Evolutionary conservation across 73 alveolate species (phyloP), one percentile per base, ranked within the genome.

Genomic region (Blepharisma stoltei): DNA sequence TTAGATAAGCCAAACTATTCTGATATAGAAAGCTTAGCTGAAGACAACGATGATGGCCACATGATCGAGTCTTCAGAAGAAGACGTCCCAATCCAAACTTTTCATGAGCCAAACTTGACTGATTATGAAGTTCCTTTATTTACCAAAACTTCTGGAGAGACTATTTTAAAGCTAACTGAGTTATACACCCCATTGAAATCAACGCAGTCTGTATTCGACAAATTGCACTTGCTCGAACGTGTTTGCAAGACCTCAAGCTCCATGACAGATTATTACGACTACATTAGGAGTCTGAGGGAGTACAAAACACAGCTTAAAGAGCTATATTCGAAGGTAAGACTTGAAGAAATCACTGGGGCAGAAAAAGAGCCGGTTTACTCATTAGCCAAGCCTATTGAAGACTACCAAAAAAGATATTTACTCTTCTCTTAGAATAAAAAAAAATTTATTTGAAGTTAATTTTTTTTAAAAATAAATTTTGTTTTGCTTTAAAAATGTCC

Each of bases 181-280:
- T 60, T 60, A 38, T 60, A 60, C 45, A 18, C 23, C 14, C 73
- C 73, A 18, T n/a, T 60, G 14, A 14, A 8, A 14, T 8, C n/a
- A 20, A 60, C 73, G 46, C 73, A 60, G 45, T n/a, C 73, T 25
- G 11, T 20, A 9, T 60, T 14, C 23, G 73, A 60, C 23, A 60
- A 25, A 60, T 20, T 20, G 18, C 38, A 60, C 23, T 38, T 18
- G 23, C 14, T 60, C 14, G 46, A 60, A 60, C 14, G 73, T 8
- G 73, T 60, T 25, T 60, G 46, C 46, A n/a, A 25, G 23, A 25
- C n/a, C 5, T 9, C 38, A 18, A 9, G 46, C 23, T 14, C 46
- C 23, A 8, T 14, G 38, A 60, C 14, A 1, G 73, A 60, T 2
- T 60, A 60, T 25, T 38, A 60, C 46, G 23, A 14, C 5, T 60